A percentile compares a stretch with the other conserved stretches of the same genome.
Conservation (phyloP, 2,329 filamentous ascomycete genomes). For the Paecilomyces sp. region DNA sequence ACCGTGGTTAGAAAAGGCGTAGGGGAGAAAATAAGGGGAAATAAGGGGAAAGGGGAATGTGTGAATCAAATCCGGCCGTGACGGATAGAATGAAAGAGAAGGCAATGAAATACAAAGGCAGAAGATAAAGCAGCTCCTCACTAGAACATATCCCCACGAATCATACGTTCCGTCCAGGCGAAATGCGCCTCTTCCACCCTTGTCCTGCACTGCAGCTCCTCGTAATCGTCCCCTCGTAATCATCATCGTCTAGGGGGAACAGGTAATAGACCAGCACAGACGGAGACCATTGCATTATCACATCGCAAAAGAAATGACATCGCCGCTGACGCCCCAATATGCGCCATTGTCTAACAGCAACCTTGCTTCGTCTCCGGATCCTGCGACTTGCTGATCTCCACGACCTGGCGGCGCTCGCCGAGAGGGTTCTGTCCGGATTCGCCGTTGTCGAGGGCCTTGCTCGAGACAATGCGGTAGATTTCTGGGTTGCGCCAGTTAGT, state of each 20-base stretch:
- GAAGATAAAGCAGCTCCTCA: not conserved
- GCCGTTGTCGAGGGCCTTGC: slow-evolving; percentile 89
- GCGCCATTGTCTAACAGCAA: slow-evolving; percentile 30
- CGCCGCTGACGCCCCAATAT: slow-evolving; percentile 20
- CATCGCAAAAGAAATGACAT: slow-evolving; percentile 31
- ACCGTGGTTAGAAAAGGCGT: not conserved
- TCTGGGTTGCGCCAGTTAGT: slow-evolving; percentile 48
- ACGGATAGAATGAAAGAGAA: slow-evolving; percentile 1
- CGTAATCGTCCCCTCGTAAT: slow-evolving; percentile 18
- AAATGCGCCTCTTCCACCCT: slow-evolving; percentile 13
- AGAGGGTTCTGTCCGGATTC: slow-evolving; percentile 75
- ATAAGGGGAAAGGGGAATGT: not conserved
- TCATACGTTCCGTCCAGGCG: slow-evolving; percentile 11
- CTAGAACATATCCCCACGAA: slow-evolving; percentile 8
- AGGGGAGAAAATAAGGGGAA: not conserved
- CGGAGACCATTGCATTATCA: slow-evolving; percentile 31
- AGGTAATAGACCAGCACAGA: slow-evolving; percentile 29
- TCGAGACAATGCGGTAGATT: slow-evolving; percentile 98
- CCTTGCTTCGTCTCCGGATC: slow-evolving; percentile 65
- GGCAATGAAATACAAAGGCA: not conserved
- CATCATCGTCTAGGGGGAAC: slow-evolving; percentile 24
- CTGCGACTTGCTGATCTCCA: slow-evolving; percentile 79
- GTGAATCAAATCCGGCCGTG: not conserved
- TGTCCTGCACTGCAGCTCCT: slow-evolving; percentile 17
- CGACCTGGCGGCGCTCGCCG: slow-evolving; percentile 66